Percentiles rank a stretch among this genome's conserved stretches.
Conservation (phyloP, 441 rosid species). For the Eutrema salsugineum region DNA sequence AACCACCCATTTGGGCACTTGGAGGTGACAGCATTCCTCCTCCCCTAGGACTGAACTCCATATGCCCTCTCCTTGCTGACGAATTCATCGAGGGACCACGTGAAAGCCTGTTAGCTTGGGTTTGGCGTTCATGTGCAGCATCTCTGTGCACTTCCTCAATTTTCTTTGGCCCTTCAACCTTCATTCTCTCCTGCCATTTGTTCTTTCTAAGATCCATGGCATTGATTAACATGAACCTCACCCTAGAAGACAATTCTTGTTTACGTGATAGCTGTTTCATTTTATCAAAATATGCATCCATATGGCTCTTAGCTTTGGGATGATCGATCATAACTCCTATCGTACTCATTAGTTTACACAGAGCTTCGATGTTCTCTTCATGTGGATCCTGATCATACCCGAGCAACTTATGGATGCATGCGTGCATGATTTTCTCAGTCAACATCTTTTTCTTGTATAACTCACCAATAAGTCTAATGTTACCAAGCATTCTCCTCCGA, state of each 20-base stretch:
- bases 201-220: slow-evolving; percentile 81
- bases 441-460: slow-evolving; percentile 88
- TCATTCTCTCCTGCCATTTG: slow-evolving; percentile 97
- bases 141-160: slow-evolving; percentile 98
- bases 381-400: slow-evolving; percentile 81
- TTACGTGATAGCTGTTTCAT: slow-evolving; percentile 66
- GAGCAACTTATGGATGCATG: slow-evolving; percentile 70
- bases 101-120: slow-evolving; percentile 67
- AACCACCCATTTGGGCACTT: slow-evolving; percentile 66
- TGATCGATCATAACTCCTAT: slow-evolving; percentile 93
- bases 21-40: slow-evolving; percentile 72
- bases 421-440: slow-evolving; percentile 91
- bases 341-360: slow-evolving; percentile 92
- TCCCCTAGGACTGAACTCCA: slow-evolving; percentile 73
- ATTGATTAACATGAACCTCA: slow-evolving; percentile 94
- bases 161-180: slow-evolving; percentile 98
- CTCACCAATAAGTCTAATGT: slow-evolving; percentile 97
- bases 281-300: slow-evolving; percentile 79
- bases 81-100: slow-evolving; percentile 62
- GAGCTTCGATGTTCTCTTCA: slow-evolving; percentile 90
- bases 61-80: slow-evolving; percentile 59
- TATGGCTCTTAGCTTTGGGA: slow-evolving; percentile 55
- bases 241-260: slow-evolving; percentile 72
- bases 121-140: slow-evolving; percentile 96
- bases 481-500: slow-evolving; percentile 90